Evolutionary conservation across 1,139 yeast genomes (phyloP).

Genomic region (Pichia sp.): DNA sequence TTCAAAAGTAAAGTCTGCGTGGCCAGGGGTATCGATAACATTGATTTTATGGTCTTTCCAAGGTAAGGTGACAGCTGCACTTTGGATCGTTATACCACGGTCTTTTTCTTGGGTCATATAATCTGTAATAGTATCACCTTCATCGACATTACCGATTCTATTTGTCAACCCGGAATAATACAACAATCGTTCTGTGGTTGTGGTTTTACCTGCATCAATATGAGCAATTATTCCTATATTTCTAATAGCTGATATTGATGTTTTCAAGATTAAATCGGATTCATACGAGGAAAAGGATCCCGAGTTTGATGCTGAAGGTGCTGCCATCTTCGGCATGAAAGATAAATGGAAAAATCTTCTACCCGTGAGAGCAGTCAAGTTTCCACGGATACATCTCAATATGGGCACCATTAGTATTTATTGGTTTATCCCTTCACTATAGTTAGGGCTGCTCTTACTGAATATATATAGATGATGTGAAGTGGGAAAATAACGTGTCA

Average conservation of each 20-base stretch:
- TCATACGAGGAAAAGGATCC: conserved; percentile 10
- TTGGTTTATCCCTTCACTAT: too few species aligned
- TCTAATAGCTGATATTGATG: conserved; percentile 38
- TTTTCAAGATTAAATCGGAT: conserved; percentile 20
- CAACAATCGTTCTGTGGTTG: conserved; percentile 88
- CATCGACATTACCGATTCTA: conserved; percentile 88
- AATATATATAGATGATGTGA: too few species aligned
- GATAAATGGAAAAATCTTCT: not conserved
- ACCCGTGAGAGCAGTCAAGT: not conserved
- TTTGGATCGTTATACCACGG: conserved; percentile 93
- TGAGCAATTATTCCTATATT: conserved; percentile 84
- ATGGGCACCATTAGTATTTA: not conserved
- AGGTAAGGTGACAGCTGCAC: conserved; percentile 90
- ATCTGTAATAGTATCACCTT: conserved; percentile 96
- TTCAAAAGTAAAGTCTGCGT: conserved; percentile 95
- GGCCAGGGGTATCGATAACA: conserved; percentile 96
- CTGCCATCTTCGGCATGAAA: not conserved
- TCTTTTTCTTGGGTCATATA: conserved; percentile 85
- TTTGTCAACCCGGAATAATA: conserved; percentile 78
- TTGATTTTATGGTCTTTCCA: conserved; percentile 80
- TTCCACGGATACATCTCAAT: not conserved
- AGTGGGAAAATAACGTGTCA: too few species aligned
- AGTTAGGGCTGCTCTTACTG: too few species aligned
- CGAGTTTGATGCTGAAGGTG: not conserved
- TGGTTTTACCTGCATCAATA: conserved; percentile 88